A percentile compares a stretch with the other conserved stretches of the same genome.
Conservation (phyloP, 306 rosid species). For the Nissolia schottii region DNA sequence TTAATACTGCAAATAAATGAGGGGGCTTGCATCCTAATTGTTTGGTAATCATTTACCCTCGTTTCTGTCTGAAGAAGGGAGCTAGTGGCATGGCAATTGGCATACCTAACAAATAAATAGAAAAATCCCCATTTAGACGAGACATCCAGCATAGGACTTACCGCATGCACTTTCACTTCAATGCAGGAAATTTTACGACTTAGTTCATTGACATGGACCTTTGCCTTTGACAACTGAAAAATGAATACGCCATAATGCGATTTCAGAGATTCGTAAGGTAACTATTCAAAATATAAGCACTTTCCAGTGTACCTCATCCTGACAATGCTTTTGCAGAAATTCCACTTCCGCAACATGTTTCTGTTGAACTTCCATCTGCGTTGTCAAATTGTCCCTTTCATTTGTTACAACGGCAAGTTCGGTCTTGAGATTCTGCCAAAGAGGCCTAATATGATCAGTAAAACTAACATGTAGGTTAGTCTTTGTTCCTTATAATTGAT, state of each 20-base stretch:
- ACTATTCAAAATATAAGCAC: conserved; percentile 15
- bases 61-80: background rate
- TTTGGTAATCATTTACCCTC: background rate
- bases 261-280: background rate
- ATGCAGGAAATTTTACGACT: conserved; percentile 43
- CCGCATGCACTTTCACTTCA: conserved; percentile 56
- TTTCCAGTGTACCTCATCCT: conserved; percentile 44
- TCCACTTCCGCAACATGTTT: conserved; percentile 44
- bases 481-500: too few species aligned
- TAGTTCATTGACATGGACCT: conserved; percentile 54
- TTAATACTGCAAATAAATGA: too few species aligned
- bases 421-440: conserved; percentile 45
- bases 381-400: conserved; percentile 55
- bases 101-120: background rate
- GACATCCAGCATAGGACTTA: conserved; percentile 32
- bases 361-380: conserved; percentile 50
- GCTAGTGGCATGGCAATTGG: background rate
- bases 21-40: background rate
- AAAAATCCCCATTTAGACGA: background rate
- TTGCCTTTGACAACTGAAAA: conserved; percentile 48
- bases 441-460: conserved; percentile 17
- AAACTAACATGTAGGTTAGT: conserved; percentile 7
- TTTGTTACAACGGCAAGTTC: conserved; percentile 37
- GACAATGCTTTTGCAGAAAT: conserved; percentile 30
- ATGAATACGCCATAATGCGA: background rate